Conservation (phyloP, 2,329 filamentous ascomycete genomes). For the Xylariaceae sp. region DNA sequence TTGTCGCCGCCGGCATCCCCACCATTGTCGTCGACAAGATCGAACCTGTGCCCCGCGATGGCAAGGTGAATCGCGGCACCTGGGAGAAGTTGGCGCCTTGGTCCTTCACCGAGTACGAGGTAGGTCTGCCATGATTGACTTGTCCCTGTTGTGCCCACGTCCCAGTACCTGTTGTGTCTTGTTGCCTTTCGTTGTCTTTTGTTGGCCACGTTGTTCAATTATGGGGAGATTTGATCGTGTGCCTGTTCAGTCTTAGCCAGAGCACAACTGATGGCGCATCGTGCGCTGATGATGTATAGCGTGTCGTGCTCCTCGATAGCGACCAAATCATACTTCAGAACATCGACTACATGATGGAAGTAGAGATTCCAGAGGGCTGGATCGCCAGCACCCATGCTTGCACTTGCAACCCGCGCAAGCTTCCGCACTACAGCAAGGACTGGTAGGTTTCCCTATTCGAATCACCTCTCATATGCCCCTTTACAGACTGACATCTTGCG, state of each 20-base stretch:
- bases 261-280: conserved; percentile 7
- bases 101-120: conserved; percentile 31
- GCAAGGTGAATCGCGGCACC: conserved; percentile 32
- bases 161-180: not conserved
- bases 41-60: conserved; percentile 31
- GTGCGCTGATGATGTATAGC: conserved; percentile 18
- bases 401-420: conserved; percentile 31
- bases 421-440: conserved; percentile 31
- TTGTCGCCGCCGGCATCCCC: conserved; percentile 30
- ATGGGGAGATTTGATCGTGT: conserved; percentile 2
- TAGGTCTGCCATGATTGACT: conserved; percentile 16
- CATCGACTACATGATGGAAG: conserved; percentile 32
- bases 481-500: not conserved
- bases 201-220: conserved; percentile 4
- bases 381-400: conserved; percentile 32
- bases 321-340: conserved; percentile 31
- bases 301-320: conserved; percentile 32
- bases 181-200: not conserved
- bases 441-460: conserved; percentile 19
- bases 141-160: not conserved
- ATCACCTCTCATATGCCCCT: not conserved
- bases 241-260: not conserved
- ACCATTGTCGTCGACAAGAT: conserved; percentile 34
- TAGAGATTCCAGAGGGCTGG: conserved; percentile 29
- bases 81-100: conserved; percentile 35